These are phyloP conservation scores for Exophiala alcalophila DNA, from an alignment of 2,329 filamentous ascomycete species.

Conservation along the genomic window DNA sequence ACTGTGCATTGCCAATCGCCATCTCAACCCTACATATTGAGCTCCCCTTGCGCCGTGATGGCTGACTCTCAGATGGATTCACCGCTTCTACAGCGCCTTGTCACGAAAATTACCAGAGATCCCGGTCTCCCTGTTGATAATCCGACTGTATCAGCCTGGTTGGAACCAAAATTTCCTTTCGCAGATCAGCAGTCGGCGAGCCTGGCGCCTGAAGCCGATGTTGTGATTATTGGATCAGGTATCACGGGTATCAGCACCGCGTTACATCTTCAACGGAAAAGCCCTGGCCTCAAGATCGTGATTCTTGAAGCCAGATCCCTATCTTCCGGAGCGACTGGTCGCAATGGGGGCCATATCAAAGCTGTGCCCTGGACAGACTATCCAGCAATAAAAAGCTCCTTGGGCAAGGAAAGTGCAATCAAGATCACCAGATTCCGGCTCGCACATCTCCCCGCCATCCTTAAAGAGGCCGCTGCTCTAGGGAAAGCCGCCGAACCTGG, in stretches of 20 bases:
- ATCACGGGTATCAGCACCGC: slow-evolving; percentile 37
- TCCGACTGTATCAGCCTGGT: slow-evolving; percentile 39
- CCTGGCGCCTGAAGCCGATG: slow-evolving; percentile 31
- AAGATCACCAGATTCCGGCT: slow-evolving; percentile 32
- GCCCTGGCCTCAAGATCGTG: slow-evolving; percentile 32
- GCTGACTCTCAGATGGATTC: too few species aligned
- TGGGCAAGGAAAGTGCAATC: slow-evolving; percentile 19
- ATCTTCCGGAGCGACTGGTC: slow-evolving; percentile 38
- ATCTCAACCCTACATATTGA: too few species aligned
- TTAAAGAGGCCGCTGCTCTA: slow-evolving; percentile 13
- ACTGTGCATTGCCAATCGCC: too few species aligned
- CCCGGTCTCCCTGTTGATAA: slow-evolving; percentile 37
- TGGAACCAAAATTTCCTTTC: slow-evolving; percentile 30
- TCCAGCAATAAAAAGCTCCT: slow-evolving; percentile 10
- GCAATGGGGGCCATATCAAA: slow-evolving; percentile 38
- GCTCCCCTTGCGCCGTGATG: too few species aligned
- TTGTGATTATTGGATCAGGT: slow-evolving; percentile 39
- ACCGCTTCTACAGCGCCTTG: slow-evolving; percentile 5
- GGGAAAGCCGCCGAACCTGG: slow-evolving; percentile 25
- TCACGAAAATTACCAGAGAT: slow-evolving; percentile 27
- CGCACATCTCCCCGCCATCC: slow-evolving; percentile 16
- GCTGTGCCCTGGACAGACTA: slow-evolving; percentile 15
- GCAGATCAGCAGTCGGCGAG: slow-evolving; percentile 18
- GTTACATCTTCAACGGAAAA: slow-evolving; percentile 33
- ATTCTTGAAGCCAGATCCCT: slow-evolving; percentile 37